Base-by-base conservation (phyloP, 495 filamentous ascomycete species). In the Lophiotrema nucula region DNA sequence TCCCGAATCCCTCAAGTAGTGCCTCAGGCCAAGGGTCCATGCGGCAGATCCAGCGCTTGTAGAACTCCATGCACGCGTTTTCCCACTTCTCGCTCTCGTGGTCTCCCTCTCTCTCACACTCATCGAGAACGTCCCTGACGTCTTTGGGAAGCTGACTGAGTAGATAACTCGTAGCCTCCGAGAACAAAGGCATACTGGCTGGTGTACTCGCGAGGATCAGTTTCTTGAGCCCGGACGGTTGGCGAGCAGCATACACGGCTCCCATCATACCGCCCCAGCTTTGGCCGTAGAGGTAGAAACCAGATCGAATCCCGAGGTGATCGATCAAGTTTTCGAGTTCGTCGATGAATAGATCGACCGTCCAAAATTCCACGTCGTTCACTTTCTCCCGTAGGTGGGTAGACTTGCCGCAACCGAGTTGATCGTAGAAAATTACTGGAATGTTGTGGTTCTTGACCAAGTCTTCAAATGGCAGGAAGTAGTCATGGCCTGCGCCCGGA, bases 201-300 rank as follows among this genome's bases (percentile, higher is more conserved):
- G 71, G 70, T 3, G 65, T 55, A 50, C 75, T 68, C 12, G 69
- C 66, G 13, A 80, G 60, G 23, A 80, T 64, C 5, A 80, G 58
- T 21, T 69, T 69, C 8, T 66, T 60, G 16, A 81, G 58, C 18
- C 28, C 28, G 13, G 54, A 24, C 0, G 77, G 71, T 15, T 66
- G 63, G 12, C 56, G 56, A 6, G 71, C 62, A 2, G 72, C 77
- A 60, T 68, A 70, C 2, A 62, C 52, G 3, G 68, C 77, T 0
- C 80, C 62, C 74, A 81, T 80, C 31, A 35, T 35, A 24, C 74
- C 79, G n/a, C 79, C 79, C 78, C 79, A 83, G 6, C 66, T 72
- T 21, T 77, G 70, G 4, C 79, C 77, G 5, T 75, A 67, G 1
- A 81, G 44, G 49, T 80, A 67, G 56, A 76, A 76, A 0, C 64